These are phyloP conservation scores for Selenicereus undatus DNA, from an alignment of 148 eudicot species.

Conservation along the genomic window DNA sequence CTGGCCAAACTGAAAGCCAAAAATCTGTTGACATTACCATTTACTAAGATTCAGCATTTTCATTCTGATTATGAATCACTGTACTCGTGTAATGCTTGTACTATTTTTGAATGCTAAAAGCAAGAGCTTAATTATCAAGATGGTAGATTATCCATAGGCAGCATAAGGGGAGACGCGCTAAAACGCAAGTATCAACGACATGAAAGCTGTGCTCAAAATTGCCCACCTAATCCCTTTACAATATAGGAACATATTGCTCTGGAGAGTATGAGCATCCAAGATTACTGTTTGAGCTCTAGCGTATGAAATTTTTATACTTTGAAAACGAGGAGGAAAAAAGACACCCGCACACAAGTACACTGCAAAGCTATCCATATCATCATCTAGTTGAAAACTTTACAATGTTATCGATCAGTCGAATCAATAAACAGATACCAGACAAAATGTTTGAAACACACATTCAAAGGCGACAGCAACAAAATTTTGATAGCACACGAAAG, in stretches of 20 bases:
- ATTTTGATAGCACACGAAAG: neutral
- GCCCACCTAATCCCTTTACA: too few species aligned
- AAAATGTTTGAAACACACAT: neutral
- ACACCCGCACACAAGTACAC: too few species aligned
- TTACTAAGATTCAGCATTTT: constrained; percentile 8
- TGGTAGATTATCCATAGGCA: neutral
- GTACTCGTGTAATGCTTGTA: neutral
- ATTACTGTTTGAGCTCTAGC: too few species aligned
- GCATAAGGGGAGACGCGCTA: neutral
- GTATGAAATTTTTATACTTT: too few species aligned
- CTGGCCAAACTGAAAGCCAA: neutral
- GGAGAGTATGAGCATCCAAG: too few species aligned
- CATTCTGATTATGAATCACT: neutral
- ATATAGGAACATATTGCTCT: too few species aligned
- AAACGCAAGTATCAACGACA: neutral
- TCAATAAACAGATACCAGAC: neutral
- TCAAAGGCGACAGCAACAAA: neutral
- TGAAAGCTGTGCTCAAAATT: too few species aligned
- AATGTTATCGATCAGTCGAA: too few species aligned
- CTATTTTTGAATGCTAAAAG: neutral
- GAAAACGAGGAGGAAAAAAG: too few species aligned
- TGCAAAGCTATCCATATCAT: too few species aligned
- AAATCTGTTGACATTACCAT: neutral
- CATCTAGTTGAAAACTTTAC: neutral
- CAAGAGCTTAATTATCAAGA: neutral